Conservation (phyloP, 805 yeast species). For the Suhomyces vadensis region DNA sequence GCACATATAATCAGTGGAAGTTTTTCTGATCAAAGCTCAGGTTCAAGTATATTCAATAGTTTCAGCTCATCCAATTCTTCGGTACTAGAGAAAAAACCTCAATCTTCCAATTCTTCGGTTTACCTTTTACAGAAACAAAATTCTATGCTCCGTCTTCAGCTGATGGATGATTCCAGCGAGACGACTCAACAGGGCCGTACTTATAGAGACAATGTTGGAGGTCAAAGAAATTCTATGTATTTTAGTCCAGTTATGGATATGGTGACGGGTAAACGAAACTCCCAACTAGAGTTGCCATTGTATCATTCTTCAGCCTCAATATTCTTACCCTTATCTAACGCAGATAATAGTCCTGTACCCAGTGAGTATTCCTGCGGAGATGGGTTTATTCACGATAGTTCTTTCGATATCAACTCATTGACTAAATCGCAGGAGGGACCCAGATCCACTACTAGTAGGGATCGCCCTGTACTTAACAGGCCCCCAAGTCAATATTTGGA, state of each 20-base stretch:
- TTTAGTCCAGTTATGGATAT: constrained; percentile 53
- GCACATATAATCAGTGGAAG: constrained; percentile 12
- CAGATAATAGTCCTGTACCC: neutral
- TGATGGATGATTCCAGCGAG: constrained; percentile 9
- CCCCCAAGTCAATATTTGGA: constrained; percentile 55
- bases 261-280: constrained; percentile 17
- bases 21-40: constrained; percentile 11
- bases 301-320: constrained; percentile 10
- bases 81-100: constrained; percentile 21
- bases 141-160: constrained; percentile 11
- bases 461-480: constrained; percentile 22
- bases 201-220: constrained; percentile 25
- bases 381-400: constrained; percentile 3
- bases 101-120: constrained; percentile 16
- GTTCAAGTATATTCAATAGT: constrained; percentile 11
- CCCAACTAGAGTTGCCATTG: constrained; percentile 18
- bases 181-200: constrained; percentile 29
- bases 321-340: neutral
- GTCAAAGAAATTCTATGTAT: constrained; percentile 47
- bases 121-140: constrained; percentile 14
- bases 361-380: constrained; percentile 9
- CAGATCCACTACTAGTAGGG: neutral
- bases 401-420: constrained; percentile 4
- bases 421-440: neutral
- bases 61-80: constrained; percentile 21